These are phyloP conservation scores for Paecilomyces sp. DNA, from an alignment of 2,329 filamentous ascomycete genomes.

Conservation along the genomic window DNA sequence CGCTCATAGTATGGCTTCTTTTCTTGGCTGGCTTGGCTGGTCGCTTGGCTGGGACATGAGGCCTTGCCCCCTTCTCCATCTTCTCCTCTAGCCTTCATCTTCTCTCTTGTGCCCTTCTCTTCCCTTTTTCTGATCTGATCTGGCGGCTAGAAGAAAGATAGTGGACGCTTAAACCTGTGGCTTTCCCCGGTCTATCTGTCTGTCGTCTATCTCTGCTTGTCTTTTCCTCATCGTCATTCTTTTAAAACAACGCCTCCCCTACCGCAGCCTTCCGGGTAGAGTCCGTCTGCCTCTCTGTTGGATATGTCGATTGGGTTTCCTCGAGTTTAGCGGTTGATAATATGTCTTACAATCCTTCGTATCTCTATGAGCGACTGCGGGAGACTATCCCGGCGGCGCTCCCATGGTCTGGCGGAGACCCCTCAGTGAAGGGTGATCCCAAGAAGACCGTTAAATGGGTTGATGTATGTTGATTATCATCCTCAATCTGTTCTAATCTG, in stretches of 20 bases:
- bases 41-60: neutral
- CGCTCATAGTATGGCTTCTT: neutral
- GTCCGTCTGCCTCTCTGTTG: neutral
- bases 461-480: conserved; percentile 41
- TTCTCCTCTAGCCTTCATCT: no score
- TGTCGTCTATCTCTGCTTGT: neutral
- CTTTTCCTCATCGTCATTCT: neutral
- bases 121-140: neutral
- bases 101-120: neutral
- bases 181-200: neutral
- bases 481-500: neutral
- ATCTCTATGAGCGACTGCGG: conserved; percentile 11
- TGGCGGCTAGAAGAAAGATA: neutral
- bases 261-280: neutral
- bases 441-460: conserved; percentile 50
- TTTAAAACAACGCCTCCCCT: neutral
- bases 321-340: neutral
- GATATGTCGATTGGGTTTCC: neutral
- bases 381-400: conserved; percentile 10
- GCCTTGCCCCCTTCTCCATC: neutral
- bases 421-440: conserved; percentile 23
- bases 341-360: conserved; percentile 5
- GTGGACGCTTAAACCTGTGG: neutral
- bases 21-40: neutral
- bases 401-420: conserved; percentile 14